These are phyloP conservation scores for Herpetospermum pedunculosum DNA, from an alignment of 306 rosid genomes.

Conservation along the genomic window DNA sequence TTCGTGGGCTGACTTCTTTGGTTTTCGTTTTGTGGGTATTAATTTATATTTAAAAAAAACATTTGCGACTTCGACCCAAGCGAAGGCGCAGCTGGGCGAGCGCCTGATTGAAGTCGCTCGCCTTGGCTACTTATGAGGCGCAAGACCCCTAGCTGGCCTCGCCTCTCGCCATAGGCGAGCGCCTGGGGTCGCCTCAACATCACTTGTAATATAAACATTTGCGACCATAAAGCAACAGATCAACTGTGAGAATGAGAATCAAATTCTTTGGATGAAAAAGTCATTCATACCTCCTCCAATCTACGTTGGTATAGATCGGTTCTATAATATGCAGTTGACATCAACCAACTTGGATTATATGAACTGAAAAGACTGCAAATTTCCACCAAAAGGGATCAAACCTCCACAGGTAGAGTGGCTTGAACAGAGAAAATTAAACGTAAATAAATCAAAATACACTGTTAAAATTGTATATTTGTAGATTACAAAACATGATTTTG, in stretches of 20 bases:
- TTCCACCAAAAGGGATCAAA: slow-evolving; percentile 8
- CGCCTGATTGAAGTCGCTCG: no score
- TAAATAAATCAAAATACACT: neutral
- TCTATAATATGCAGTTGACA: slow-evolving; percentile 82
- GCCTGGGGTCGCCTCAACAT: no score
- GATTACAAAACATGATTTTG: neutral
- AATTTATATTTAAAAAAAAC: no score
- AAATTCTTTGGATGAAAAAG: neutral
- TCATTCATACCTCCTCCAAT: slow-evolving; percentile 57
- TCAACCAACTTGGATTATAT: slow-evolving; percentile 67
- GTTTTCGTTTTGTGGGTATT: no score
- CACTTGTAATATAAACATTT: neutral
- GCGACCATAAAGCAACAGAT: neutral
- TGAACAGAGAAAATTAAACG: neutral
- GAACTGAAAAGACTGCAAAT: slow-evolving; percentile 76
- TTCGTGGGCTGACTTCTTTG: no score
- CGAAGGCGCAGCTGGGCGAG: no score
- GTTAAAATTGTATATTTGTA: neutral
- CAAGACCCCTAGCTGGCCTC: no score
- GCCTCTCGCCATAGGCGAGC: no score
- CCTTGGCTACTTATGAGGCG: no score
- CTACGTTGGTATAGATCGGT: slow-evolving; percentile 66
- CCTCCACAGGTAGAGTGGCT: neutral
- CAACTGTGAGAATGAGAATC: neutral
- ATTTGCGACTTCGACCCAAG: no score